phyloP scores from a whole-genome alignment of 192 early-diverging fungal genomes.

The Linnemannia schmuckeri region DNA sequence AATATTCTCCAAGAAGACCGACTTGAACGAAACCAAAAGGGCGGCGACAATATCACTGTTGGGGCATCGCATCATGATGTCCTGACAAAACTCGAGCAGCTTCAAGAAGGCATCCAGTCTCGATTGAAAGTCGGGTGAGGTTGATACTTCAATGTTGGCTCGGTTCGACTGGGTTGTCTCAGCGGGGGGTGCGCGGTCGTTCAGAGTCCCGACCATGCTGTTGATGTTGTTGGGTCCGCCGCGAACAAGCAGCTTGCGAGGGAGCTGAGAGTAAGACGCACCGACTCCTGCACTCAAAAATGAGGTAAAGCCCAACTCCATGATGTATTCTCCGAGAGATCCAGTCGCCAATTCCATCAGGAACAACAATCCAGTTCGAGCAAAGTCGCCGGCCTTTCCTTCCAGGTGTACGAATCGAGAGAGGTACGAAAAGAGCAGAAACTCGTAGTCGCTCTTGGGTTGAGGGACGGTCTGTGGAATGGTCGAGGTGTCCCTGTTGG shows the following conservation, averaged over 20 bases:
- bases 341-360: constrained; percentile 84
- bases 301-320: constrained; percentile 85
- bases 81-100: constrained; percentile 80
- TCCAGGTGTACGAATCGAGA: constrained; percentile 91
- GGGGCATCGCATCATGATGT: constrained; percentile 77
- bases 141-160: constrained; percentile 67
- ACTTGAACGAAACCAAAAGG: constrained; percentile 77
- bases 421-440: constrained; percentile 91
- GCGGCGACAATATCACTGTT: constrained; percentile 69
- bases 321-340: constrained; percentile 86
- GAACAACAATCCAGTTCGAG: constrained; percentile 86
- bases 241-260: constrained; percentile 76
- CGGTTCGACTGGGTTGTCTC: constrained; percentile 33
- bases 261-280: constrained; percentile 91
- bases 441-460: constrained; percentile 76
- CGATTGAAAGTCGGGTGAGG: constrained; percentile 71
- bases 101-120: constrained; percentile 78
- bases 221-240: constrained; percentile 56
- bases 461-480: constrained; percentile 45
- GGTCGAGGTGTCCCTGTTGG: constrained; percentile 40
- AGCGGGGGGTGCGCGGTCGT: constrained; percentile 55
- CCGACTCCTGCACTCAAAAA: constrained; percentile 88
- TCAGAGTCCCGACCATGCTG: constrained; percentile 58
- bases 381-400: constrained; percentile 87
- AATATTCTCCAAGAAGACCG: constrained; percentile 87